Evolutionary conservation across 2,329 filamentous ascomycete genomes (phyloP).

Genomic region (Scedosporium minutisporum): DNA sequence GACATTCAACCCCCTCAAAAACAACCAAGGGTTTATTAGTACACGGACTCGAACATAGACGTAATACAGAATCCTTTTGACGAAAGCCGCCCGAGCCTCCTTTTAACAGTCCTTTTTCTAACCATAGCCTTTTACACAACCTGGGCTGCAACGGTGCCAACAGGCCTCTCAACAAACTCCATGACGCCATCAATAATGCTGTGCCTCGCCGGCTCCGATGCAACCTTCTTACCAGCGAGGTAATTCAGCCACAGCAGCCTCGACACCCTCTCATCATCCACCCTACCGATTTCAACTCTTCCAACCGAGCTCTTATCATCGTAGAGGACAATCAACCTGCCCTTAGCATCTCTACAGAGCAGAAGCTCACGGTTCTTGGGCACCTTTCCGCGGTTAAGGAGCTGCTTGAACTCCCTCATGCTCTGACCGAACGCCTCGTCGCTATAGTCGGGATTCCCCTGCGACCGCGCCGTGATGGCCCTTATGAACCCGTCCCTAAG

Average conservation of each 20-base stretch:
- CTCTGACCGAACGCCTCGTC: constrained; percentile 69
- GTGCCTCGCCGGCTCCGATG: constrained; percentile 69
- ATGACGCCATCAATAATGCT: constrained; percentile 83
- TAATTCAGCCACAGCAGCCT: constrained; percentile 84
- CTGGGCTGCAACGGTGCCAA: constrained; percentile 77
- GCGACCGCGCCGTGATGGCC: constrained; percentile 65
- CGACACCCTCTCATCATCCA: constrained; percentile 71
- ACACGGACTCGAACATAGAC: neutral
- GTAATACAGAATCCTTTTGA: neutral
- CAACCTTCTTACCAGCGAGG: constrained; percentile 75
- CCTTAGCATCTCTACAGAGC: constrained; percentile 55
- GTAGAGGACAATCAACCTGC: constrained; percentile 59
- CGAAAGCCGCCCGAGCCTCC: neutral
- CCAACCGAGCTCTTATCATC: constrained; percentile 39
- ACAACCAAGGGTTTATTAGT: neutral
- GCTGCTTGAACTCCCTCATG: constrained; percentile 65
- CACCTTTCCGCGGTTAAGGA: constrained; percentile 75
- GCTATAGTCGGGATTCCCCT: constrained; percentile 37
- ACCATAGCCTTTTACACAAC: constrained; percentile 38
- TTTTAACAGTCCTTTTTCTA: neutral
- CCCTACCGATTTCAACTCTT: constrained; percentile 54
- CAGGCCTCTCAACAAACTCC: constrained; percentile 76
- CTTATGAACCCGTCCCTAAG: constrained; percentile 85
- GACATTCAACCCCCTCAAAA: neutral
- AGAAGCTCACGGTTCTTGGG: constrained; percentile 73